Evolutionary conservation across 2,329 filamentous ascomycete genomes (phyloP), one percentile per base, ranked within the genome.

Genomic region (Aspergillus tubingensis): DNA sequence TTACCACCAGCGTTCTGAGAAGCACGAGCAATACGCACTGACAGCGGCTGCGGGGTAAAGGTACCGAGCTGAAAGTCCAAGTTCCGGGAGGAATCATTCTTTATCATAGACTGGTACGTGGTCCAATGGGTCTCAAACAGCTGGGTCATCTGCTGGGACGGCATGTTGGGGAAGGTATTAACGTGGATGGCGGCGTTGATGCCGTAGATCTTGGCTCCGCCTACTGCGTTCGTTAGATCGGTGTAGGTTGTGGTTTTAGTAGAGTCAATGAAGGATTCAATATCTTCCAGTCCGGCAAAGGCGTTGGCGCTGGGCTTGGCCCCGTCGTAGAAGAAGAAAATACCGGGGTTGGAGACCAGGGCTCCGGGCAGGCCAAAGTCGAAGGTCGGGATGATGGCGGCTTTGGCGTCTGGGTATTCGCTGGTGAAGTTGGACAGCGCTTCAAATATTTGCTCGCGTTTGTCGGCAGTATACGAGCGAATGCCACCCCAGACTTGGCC

Each of bases 271-370:
- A 62, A 25, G 4, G 61, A n/a, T 10, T 56, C 49, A 23, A 62
- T 59, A 6, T 48, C 27, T 2, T 62, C 61, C 3, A 62, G 47
- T 3, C 58, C 58, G 7, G 44, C 54, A 43, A 58, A 62, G n/a
- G 61, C 58, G 27, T 51, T 51, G 2, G 49, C 17, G 21, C 48
- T 50, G 2, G 61, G 61, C 0, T 50, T 51, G 3, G 54, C 36
- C 8, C 59, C 61, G 30, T 60, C 59, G 50, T 62, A 62, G 61
- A 62, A 62, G 58, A 55, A 62, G 38, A 62, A 53, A 10, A 62
- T 47, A n/a, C 48, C 39, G 7, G 53, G 53, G 44, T 60, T 60
- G 17, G 58, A 57, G 47, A 60, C 48, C 4, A 53, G 11, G 13
- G 54, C 41, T 11, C 51, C 61, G 6, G 59, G 30, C 2, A 62